Percentiles rank a stretch among this genome's conserved stretches.
Evolutionary conservation across 371 early-diverging fungal species (phyloP).

Genomic region (Lichtheimia ramosa): DNA sequence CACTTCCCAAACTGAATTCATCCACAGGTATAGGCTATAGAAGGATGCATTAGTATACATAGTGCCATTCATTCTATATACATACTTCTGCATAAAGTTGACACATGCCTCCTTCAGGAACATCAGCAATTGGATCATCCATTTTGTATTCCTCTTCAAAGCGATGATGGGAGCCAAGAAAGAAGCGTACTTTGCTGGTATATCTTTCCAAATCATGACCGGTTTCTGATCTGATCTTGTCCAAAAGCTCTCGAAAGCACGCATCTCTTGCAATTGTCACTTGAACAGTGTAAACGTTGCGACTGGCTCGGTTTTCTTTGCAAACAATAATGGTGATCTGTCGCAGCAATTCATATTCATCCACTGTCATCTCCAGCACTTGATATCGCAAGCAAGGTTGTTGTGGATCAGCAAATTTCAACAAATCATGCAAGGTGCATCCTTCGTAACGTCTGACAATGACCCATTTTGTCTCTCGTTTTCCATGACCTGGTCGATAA

Average conservation of each 20-base stretch:
- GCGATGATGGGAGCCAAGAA: conserved; percentile 23
- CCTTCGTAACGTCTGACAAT: conserved; percentile 23
- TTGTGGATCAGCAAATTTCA: neutral
- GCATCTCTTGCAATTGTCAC: conserved; percentile 35
- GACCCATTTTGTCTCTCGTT: conserved; percentile 15
- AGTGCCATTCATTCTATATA: neutral
- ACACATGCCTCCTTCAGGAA: conserved; percentile 12
- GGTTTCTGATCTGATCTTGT: no score
- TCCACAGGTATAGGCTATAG: conserved; percentile 56
- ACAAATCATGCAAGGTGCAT: conserved; percentile 19
- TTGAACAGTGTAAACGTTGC: conserved; percentile 52
- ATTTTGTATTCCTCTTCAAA: conserved; percentile 14
- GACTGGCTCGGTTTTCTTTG: conserved; percentile 49
- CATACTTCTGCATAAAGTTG: conserved; percentile 23
- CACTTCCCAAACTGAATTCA: conserved; percentile 42
- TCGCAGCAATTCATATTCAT: conserved; percentile 81
- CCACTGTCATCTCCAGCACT: conserved; percentile 75
- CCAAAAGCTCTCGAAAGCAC: no score
- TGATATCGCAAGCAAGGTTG: conserved; percentile 69
- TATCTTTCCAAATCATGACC: no score
- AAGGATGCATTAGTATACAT: neutral
- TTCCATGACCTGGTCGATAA: conserved; percentile 6
- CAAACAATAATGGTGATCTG: conserved; percentile 57
- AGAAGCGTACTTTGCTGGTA: conserved; percentile 20
- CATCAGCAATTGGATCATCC: conserved; percentile 15